Base-by-base conservation (phyloP, 352 stramenopile species). In the Phytophthora sp. region DNA sequence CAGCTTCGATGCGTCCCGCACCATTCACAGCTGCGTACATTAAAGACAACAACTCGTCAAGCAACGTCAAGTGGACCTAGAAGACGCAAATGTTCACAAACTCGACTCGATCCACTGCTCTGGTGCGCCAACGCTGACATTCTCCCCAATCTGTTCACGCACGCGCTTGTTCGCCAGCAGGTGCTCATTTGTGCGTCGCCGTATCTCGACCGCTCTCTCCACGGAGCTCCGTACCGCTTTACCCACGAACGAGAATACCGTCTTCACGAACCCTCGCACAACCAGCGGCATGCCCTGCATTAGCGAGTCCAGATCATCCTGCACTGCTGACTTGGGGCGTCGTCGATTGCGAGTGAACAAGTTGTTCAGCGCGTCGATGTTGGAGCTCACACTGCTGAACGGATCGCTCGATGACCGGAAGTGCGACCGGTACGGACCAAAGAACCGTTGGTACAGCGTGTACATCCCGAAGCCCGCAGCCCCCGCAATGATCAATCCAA, bases 51-150 rank as follows among this genome's bases (percentile, higher is more conserved):
- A 39, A 49, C 15, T 29, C 16, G 52, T 4, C 12, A 18, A 38
- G 15, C 16, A 41, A 27, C 11, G 7, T 33, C 13, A 18, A 18
- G 13, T 36, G 29, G 13, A 58, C 11, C 24, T 7, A 54, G 7
- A n/a, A 30, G 18, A 44, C 12, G 21, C 12, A 38, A 47, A 20
- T 21, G 1, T 23, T 2, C 7, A 84, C 82, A 18, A 75, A 93
- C 84, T 88, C 38, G 80, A 88, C 53, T 93, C 84, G 45, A 85
- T 83, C 84, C 84, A 93, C 59, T 89, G 78, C 56, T 85, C 72
- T 7, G 84, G 84, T 15, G 73, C 79, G 20, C 73, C 83, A 38
- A 90, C 72, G 33, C 66, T 78, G 20, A 90, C 77, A 20, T 74
- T 38, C 2, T 63, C 63, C 21, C 84, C 84, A 66, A 90, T 71